These are phyloP conservation scores for Xylaria scruposa DNA, from an alignment of 495 filamentous ascomycete species.

Conservation along the genomic window DNA sequence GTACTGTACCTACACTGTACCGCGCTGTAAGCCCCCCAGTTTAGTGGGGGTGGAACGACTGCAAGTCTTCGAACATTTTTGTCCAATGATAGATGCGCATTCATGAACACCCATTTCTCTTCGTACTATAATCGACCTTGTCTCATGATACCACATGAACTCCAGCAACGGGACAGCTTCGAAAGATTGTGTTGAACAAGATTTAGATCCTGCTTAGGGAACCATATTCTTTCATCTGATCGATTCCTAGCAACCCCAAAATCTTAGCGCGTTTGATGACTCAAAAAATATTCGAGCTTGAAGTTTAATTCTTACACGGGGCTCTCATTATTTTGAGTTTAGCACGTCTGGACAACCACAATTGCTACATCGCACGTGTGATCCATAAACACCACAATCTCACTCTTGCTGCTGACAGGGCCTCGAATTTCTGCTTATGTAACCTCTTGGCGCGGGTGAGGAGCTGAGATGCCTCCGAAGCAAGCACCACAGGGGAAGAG, in stretches of 20 bases:
- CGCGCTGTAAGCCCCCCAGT: neutral
- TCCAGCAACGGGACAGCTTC: neutral
- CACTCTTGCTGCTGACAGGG: neutral
- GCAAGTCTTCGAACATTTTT: neutral
- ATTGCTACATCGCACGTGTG: too few relatives aligned
- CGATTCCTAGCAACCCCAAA: neutral
- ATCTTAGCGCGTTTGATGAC: neutral
- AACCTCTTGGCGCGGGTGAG: neutral
- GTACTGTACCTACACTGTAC: neutral
- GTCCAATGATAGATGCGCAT: neutral
- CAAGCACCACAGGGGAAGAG: constrained; percentile 26
- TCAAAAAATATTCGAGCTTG: neutral
- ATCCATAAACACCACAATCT: neutral
- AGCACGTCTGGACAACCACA: neutral
- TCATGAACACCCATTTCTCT: neutral
- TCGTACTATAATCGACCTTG: neutral
- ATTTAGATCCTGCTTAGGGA: neutral
- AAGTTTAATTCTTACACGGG: neutral
- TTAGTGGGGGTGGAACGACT: neutral
- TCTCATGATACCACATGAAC: neutral
- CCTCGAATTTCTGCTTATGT: neutral
- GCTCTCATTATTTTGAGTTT: neutral
- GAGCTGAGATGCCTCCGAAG: constrained; percentile 35
- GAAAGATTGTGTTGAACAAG: neutral
- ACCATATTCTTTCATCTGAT: neutral